These are phyloP conservation scores for Camellia lanceoleosa DNA, from an alignment of 148 eudicot species.

Conservation along the genomic window DNA sequence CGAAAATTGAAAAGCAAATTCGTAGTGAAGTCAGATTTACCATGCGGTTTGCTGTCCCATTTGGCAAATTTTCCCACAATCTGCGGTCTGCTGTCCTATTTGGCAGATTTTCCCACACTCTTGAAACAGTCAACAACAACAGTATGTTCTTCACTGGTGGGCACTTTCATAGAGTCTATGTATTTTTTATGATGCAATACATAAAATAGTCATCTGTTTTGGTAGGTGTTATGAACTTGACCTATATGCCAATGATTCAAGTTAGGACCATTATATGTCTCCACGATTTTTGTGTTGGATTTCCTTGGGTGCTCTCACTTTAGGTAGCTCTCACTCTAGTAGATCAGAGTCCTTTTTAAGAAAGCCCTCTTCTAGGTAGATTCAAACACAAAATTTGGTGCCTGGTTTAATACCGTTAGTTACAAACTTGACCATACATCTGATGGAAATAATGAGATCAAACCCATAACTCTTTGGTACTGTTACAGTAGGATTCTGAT, in stretches of 20 bases:
- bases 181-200: neutral
- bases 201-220: neutral
- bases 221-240: neutral
- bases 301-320: neutral
- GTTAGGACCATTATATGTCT: neutral
- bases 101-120: too few relatives aligned
- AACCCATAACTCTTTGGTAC: too few relatives aligned
- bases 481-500: neutral
- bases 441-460: too few relatives aligned
- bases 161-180: neutral
- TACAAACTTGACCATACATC: neutral
- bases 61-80: too few relatives aligned
- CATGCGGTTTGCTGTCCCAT: too few relatives aligned
- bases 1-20: too few relatives aligned
- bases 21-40: too few relatives aligned
- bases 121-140: neutral
- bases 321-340: neutral
- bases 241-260: too few relatives aligned
- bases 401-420: neutral
- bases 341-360: neutral
- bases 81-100: too few relatives aligned
- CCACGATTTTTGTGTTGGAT: neutral
- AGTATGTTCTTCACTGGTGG: neutral
- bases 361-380: neutral
- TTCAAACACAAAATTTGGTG: neutral